Percentiles rank a stretch among this genome's conserved stretches.
Evolutionary conservation across 2,329 filamentous ascomycete species (phyloP).

Genomic region (Alternaria arbusti): DNA sequence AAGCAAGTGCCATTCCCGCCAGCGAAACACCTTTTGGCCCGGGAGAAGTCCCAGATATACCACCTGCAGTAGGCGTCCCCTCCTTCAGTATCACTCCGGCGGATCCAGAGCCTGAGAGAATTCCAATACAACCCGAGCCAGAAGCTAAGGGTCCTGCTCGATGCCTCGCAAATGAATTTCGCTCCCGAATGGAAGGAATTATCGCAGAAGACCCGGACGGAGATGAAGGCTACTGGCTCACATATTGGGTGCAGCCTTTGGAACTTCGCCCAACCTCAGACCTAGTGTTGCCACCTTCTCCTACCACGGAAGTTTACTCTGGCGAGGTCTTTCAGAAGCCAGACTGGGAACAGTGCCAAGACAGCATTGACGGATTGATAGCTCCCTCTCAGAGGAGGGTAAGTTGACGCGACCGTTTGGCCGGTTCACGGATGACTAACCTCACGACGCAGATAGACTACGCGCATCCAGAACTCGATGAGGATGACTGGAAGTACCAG

Average conservation of each 20-base stretch:
- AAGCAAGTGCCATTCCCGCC: neutral
- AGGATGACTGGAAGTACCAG: constrained; percentile 1
- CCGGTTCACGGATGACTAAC: neutral
- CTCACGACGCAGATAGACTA: neutral
- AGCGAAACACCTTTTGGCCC: neutral
- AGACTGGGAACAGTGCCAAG: no score
- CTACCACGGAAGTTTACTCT: neutral
- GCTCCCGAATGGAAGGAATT: neutral
- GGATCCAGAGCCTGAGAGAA: neutral
- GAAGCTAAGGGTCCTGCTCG: neutral
- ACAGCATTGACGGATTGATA: no score
- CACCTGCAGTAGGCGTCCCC: neutral
- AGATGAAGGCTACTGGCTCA: neutral
- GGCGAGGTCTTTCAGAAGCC: no score
- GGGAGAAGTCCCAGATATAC: neutral
- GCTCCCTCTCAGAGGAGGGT: neutral
- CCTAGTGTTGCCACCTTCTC: no score
- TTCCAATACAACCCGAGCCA: neutral
- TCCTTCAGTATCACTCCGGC: neutral
- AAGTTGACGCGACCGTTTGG: neutral
- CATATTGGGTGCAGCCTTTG: no score
- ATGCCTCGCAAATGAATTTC: neutral
- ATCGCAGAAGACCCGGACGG: neutral
- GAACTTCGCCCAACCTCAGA: no score
- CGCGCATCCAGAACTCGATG: constrained; percentile 6